Conservation (phyloP, 805 yeast genomes). For the Candida yuanshanica region DNA sequence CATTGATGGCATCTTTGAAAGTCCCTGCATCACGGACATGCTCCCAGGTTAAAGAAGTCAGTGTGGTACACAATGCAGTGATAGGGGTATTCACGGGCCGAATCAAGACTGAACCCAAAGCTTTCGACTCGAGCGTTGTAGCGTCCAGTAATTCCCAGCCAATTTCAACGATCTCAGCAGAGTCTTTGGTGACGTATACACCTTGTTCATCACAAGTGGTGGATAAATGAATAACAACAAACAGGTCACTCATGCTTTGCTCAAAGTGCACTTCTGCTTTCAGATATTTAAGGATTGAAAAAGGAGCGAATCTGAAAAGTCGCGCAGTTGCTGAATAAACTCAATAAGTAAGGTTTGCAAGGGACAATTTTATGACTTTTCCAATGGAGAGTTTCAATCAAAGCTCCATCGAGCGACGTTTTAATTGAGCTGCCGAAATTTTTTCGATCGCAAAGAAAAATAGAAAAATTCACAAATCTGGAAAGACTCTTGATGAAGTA, state of each 20-base stretch:
- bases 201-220: conserved; percentile 66
- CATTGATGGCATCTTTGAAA: conserved; percentile 56
- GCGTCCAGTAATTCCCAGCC: conserved; percentile 65
- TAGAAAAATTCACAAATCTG: too few relatives aligned
- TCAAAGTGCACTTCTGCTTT: neutral
- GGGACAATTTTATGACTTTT: too few relatives aligned
- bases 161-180: conserved; percentile 60
- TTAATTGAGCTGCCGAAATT: too few relatives aligned
- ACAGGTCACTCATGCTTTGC: conserved; percentile 35
- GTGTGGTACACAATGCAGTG: conserved; percentile 47
- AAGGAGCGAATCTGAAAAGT: too few relatives aligned
- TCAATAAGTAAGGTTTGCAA: neutral
- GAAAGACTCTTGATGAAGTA: too few relatives aligned
- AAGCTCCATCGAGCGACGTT: too few relatives aligned
- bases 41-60: conserved; percentile 56
- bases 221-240: conserved; percentile 54
- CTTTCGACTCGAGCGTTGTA: conserved; percentile 36
- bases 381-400: too few relatives aligned
- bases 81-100: conserved; percentile 64
- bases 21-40: conserved; percentile 50
- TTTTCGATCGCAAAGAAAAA: too few relatives aligned
- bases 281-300: too few relatives aligned
- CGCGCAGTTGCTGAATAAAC: too few relatives aligned
- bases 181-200: conserved; percentile 54
- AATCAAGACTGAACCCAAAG: conserved; percentile 42